These are phyloP conservation scores for Leishmania major DNA, from an alignment of 208 protist species.

Conservation along the genomic window DNA sequence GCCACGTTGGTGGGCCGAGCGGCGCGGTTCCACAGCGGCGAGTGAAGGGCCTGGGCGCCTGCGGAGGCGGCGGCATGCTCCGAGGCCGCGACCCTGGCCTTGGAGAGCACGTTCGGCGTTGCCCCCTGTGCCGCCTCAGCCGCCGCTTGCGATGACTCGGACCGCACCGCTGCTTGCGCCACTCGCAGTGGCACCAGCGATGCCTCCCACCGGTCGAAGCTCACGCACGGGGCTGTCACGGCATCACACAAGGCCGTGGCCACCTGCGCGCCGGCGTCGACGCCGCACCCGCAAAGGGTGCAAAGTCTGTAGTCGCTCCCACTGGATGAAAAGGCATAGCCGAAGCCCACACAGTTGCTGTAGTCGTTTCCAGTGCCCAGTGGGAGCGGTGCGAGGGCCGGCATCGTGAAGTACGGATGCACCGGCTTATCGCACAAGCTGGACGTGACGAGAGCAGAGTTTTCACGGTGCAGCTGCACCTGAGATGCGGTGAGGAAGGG, in stretches of 20 bases:
- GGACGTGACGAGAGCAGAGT: neutral
- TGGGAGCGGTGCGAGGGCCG: conserved; percentile 73
- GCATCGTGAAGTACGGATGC: conserved; percentile 47
- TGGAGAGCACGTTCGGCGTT: neutral
- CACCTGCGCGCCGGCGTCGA: conserved; percentile 37
- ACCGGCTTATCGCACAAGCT: neutral
- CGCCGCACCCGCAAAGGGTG: conserved; percentile 18
- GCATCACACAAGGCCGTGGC: conserved; percentile 40
- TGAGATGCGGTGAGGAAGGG: conserved; percentile 7
- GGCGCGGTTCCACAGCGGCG: conserved; percentile 5
- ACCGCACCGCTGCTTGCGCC: conserved; percentile 31
- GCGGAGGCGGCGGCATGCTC: neutral
- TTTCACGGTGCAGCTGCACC: neutral
- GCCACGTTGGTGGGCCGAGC: conserved; percentile 15
- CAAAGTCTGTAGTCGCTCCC: conserved; percentile 11
- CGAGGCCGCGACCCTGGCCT: neutral
- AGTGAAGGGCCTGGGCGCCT: neutral
- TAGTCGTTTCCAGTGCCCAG: conserved; percentile 89
- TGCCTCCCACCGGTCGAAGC: conserved; percentile 80
- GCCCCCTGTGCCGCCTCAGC: neutral
- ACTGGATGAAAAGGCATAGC: conserved; percentile 45
- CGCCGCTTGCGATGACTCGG: conserved; percentile 5
- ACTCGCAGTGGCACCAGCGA: conserved; percentile 61
- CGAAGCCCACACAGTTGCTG: conserved; percentile 81
- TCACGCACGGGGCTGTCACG: conserved; percentile 47